Percentiles rank a stretch among this genome's conserved stretches.
phyloP scores from a whole-genome alignment of 768 basidiomycete genomes.

The Panaeolus papilionaceus region DNA sequence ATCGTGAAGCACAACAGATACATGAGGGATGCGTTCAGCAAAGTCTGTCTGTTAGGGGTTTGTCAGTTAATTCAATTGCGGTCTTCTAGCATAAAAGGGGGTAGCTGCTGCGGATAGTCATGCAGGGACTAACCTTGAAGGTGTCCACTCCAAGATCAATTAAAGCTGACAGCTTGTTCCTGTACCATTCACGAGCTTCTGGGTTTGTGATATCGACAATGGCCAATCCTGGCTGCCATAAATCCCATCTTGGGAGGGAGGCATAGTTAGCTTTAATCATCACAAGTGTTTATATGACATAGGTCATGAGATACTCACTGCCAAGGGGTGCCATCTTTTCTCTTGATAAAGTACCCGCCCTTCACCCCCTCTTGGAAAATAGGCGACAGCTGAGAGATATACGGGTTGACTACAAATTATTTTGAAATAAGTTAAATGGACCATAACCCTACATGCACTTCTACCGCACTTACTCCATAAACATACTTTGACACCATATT shows the following conservation, averaged over 20 bases:
- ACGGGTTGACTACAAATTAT: constrained; percentile 64
- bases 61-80: background rate
- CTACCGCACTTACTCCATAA: constrained; percentile 60
- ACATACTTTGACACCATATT: constrained; percentile 74
- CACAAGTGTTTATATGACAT: constrained; percentile 15
- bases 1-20: constrained; percentile 65
- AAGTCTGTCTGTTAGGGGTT: constrained; percentile 64
- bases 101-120: background rate
- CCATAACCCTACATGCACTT: background rate
- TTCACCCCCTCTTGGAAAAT: constrained; percentile 73
- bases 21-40: constrained; percentile 77
- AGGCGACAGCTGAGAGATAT: constrained; percentile 71
- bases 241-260: constrained; percentile 30
- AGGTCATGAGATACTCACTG: constrained; percentile 47
- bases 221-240: constrained; percentile 50
- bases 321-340: constrained; percentile 70
- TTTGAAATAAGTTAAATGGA: background rate
- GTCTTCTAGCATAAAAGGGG: background rate
- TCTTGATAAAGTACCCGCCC: constrained; percentile 74
- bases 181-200: constrained; percentile 61
- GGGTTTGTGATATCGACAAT: constrained; percentile 69
- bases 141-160: constrained; percentile 61
- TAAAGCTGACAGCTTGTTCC: constrained; percentile 51
- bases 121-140: constrained; percentile 54
- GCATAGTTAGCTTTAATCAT: background rate